Base-by-base conservation (phyloP, 768 basidiomycete genomes). In the Auricularia sp. region DNA sequence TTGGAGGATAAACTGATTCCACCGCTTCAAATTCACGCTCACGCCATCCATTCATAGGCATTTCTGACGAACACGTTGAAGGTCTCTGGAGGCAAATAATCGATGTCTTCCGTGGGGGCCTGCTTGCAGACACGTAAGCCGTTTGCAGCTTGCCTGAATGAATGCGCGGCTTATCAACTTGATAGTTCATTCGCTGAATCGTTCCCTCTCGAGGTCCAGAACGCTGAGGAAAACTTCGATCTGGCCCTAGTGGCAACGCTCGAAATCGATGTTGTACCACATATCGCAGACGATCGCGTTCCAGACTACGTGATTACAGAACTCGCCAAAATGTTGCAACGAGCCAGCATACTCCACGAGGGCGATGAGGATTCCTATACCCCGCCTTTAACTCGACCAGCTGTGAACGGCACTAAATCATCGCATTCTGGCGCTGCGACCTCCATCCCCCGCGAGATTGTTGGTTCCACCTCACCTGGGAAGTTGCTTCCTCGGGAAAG, bases 41-140 rank as follows among this genome's bases (percentile, higher is more conserved):
- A 45, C 51, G 11, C 44, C 18, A 3, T 29, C 29, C 29, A 47
- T 24, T 67, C 10, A 7, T 66, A 85, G 88, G 75, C 51, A 78
- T 94, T 16, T 77, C 86, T 0, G 76, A 83, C 65, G 85, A 85
- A 2, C 81, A 87, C 2, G 75, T 89, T 2, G 90, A 94, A 70
- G 86, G 86, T 3, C 89, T 96, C 42, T 98, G 94, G 94, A 78
- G 85, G 59, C 89, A 91, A 68, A 77, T 91, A 4, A 80, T 94
- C 33, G 90, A 92, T 67, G 88, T 90, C 3, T 92, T 91, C 75
- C 77, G 82, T 29, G 92, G 92, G 16, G 90, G 86, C 1, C 87
- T 95, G 29, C 79, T 91, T 3, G 91, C 92, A 5, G 92, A 94
- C 69, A 92, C 89, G 93, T 93, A 68, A 56, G 86, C 69, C 29